Evolutionary conservation across 2,329 filamentous ascomycete species (phyloP), one percentile per base, ranked within the genome.

Genomic region (Colletotrichum gigasporum): DNA sequence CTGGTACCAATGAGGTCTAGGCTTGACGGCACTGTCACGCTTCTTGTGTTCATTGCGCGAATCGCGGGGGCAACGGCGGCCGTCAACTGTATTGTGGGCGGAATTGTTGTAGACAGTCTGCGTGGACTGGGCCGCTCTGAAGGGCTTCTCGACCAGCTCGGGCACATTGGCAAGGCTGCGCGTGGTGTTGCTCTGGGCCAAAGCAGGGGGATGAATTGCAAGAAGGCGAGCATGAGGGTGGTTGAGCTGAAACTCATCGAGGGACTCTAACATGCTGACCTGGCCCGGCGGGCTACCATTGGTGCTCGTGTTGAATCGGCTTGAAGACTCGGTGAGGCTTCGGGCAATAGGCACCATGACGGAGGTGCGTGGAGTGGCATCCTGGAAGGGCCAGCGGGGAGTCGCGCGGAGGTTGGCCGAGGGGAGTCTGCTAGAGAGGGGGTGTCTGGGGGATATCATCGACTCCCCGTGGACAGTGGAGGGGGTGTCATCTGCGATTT

Each of bases 381-480:
- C 18, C 5, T 65, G 62, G 28, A 65, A 65, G 14, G 62, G 62
- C 62, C 62, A 65, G 11, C 48, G 56, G 26, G 62, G 62, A 8
- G 56, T 50, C 10, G 20, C 28, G 1, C 22, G 35, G 32, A 32
- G 3, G 1, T 42, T 45, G 24, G 18, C n/a, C 1, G 45, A 45
- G 12, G 30, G 11, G 2, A 14, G n/a, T 11, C 20, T 35, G 5
- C 14, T 20, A 16, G 41, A 39, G 22, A 65, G 62, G 6, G 48
- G 34, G 10, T 48, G 32, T 4, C 28, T 51, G 2, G 48, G 62
- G 10, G 12, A 44, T 14, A 65, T 48, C 62, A 65, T 65, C 2
- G 56, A 61, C 42, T 62, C 20, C 6, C 62, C 62, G 10, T 48
- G 42, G 5, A 65, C 22, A 5, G 42, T 62, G 5, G 50, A 47